Evolutionary conservation across 2,329 filamentous ascomycete genomes (phyloP), one percentile per base, ranked within the genome.

Genomic region (Fusarium lyarnte): DNA sequence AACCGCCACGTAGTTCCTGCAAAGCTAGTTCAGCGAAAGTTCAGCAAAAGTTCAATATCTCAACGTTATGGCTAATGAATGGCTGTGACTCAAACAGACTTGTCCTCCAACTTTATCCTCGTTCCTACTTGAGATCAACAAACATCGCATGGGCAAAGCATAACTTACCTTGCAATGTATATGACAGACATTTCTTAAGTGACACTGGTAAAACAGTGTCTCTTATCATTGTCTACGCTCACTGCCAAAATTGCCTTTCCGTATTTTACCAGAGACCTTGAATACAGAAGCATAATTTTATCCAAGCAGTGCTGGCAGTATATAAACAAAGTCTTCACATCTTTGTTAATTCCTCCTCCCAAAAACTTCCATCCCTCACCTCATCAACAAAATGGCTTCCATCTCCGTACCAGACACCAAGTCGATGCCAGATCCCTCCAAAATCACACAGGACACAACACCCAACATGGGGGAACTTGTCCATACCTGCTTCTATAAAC

Each of bases 401-500:
- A 19, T 5, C 8, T 19, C 13, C 8, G 4, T 10, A 11, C 0
- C 16, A 19, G 10, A 3, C 4, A 19, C 6, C 0, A 23, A 14
- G n/a, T 14, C n/a, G 1, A 3, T 1, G 16, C 6, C 6, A 19
- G n/a, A 0, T 7, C n/a, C 9, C 16, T 49, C 16, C 2, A 23
- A 3, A 0, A 51, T 11, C 2, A 19, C 29, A 5, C 8, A 19
- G 19, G 6, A 14, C 8, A 23, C 5, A 2, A 3, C 6, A 23
- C 5, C 8, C 2, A 33, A 11, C 8, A 23, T 1, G 12, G 19
- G 16, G 1, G 3, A 33, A 14, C 4, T 63, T 16, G 19, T 57
- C 6, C 19, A 17, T 4, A 25, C 51, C 8, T 73, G 71, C 10
- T 54, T 67, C 8, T 70, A 73, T 35, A 59, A 70, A 11, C 42